These are phyloP conservation scores for Aspergillus persii DNA, from an alignment of 2,329 filamentous ascomycete genomes.

Conservation along the genomic window DNA sequence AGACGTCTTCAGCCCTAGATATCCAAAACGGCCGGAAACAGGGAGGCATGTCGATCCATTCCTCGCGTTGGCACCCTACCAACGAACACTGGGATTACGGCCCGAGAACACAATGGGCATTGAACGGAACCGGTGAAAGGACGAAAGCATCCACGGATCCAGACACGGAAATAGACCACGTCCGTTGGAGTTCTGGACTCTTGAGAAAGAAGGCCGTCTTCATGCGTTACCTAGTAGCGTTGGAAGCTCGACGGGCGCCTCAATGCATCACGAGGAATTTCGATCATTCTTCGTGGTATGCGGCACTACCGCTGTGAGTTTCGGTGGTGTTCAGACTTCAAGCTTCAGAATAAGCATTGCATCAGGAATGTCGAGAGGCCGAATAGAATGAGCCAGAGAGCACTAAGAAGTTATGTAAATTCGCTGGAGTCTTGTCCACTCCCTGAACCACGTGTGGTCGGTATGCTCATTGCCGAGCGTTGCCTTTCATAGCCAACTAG, in stretches of 20 bases:
- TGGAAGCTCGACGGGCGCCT: background rate
- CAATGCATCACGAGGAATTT: slow-evolving; percentile 3
- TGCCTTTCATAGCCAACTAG: background rate
- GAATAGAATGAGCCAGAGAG: background rate
- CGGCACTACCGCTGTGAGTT: background rate
- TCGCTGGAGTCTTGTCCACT: background rate
- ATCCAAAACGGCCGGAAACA: background rate
- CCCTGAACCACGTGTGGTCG: background rate
- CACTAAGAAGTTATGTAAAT: background rate
- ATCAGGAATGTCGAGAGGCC: background rate
- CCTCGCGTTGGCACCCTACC: background rate
- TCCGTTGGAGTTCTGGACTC: background rate
- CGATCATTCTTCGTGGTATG: slow-evolving; percentile 8
- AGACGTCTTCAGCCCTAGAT: slow-evolving; percentile 1
- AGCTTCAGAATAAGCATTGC: background rate
- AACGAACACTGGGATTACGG: background rate
- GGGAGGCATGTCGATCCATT: background rate
- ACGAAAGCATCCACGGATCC: background rate
- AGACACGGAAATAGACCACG: background rate
- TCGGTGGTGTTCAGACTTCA: background rate
- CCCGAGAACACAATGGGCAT: background rate
- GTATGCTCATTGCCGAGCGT: background rate
- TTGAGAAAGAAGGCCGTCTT: background rate
- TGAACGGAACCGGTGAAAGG: background rate
- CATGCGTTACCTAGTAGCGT: background rate